A percentile compares a stretch with the other conserved stretches of the same genome.
Conservation (phyloP, 2,329 filamentous ascomycete genomes). For the Penicillium sp. region DNA sequence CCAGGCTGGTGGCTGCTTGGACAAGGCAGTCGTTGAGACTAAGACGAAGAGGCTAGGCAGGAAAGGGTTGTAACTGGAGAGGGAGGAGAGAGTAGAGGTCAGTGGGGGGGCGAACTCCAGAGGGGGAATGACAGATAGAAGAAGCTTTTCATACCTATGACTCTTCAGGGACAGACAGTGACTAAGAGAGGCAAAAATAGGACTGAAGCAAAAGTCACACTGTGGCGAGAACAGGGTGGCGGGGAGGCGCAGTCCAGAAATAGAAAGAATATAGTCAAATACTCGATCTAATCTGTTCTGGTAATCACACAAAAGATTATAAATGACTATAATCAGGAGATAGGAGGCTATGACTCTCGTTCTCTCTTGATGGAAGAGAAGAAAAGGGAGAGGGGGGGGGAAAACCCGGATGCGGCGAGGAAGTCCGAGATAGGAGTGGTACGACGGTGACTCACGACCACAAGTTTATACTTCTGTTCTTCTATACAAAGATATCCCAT, state of each 20-base stretch:
- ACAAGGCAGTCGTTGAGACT: slow-evolving; percentile 28
- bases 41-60: slow-evolving; percentile 15
- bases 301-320: not conserved
- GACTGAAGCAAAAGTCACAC: slow-evolving; percentile 10
- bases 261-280: slow-evolving; percentile 13
- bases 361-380: not conserved
- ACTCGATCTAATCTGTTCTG: not conserved
- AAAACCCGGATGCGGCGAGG: slow-evolving; percentile 11
- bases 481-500: not conserved
- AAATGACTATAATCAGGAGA: slow-evolving; percentile 4
- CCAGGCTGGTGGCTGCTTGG: slow-evolving; percentile 27
- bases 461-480: not conserved
- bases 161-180: slow-evolving; percentile 8
- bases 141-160: slow-evolving; percentile 15
- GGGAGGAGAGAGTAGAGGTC: slow-evolving; percentile 8
- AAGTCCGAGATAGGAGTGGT: slow-evolving; percentile 13
- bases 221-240: slow-evolving; percentile 21
- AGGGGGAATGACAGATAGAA: slow-evolving; percentile 5
- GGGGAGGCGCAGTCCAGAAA: slow-evolving; percentile 11
- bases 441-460: slow-evolving; percentile 9
- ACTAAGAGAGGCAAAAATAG: slow-evolving; percentile 18
- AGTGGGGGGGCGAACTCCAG: not conserved
- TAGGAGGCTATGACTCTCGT: not conserved
- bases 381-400: not conserved
- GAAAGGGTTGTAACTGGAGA: not conserved